phyloP scores from a whole-genome alignment of 169 alveolate genomes.

The Blepharisma undulans region DNA sequence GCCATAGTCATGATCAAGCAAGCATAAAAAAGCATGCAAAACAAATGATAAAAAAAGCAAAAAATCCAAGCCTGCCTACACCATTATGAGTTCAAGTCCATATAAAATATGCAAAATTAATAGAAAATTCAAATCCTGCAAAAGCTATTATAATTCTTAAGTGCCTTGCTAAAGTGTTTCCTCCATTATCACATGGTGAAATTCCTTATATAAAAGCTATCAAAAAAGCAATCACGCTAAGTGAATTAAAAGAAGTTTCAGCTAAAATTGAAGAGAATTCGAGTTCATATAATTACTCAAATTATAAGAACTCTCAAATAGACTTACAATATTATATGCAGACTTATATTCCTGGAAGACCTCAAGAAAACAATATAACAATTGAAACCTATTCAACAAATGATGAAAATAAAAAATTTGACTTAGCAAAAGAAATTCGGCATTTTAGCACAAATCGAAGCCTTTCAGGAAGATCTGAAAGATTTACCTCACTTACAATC shows the following conservation, averaged over 20 bases:
- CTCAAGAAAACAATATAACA: neutral
- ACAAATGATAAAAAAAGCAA: neutral
- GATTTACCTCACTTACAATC: neutral
- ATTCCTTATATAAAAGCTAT: neutral
- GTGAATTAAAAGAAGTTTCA: neutral
- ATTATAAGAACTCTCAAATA: neutral
- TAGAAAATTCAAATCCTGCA: neutral
- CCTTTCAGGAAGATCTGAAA: neutral
- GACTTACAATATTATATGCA: neutral
- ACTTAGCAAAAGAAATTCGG: neutral
- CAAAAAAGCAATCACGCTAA: neutral
- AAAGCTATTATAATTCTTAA: constrained; percentile 1
- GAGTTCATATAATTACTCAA: neutral
- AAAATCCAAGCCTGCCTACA: neutral
- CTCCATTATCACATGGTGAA: neutral
- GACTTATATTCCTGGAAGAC: neutral
- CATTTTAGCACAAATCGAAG: neutral
- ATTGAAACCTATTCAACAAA: neutral
- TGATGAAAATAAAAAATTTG: neutral
- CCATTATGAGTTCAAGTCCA: neutral
- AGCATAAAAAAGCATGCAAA: neutral
- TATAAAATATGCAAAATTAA: neutral
- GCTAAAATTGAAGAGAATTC: neutral
- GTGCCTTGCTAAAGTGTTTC: neutral
- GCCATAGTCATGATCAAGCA: neutral